Conservation (phyloP, 1,284 basidiomycete species). For the Sporisorium sorghi region DNA sequence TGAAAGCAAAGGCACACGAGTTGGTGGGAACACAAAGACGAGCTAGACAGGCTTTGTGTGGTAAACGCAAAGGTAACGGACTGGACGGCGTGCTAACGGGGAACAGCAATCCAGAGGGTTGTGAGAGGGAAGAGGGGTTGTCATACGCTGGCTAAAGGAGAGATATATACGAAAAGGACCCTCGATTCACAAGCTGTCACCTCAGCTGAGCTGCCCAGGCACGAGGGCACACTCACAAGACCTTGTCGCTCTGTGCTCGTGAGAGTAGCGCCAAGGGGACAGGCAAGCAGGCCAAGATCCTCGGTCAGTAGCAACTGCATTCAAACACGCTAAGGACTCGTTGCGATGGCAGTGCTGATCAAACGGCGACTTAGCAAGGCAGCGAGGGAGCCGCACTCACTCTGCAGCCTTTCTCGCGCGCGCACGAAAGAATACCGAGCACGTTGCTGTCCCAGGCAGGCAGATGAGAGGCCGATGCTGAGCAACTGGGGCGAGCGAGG, state of each 20-base stretch:
- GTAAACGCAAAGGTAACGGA: constrained; percentile 19
- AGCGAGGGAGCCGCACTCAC: too few relatives aligned
- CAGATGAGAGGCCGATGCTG: neutral
- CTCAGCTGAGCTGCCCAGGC: neutral
- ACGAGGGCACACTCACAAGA: constrained; percentile 7
- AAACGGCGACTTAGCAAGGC: neutral
- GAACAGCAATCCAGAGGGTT: constrained; percentile 31
- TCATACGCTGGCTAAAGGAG: neutral
- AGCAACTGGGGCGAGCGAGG: neutral
- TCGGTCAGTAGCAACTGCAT: constrained; percentile 4
- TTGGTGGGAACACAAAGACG: constrained; percentile 21
- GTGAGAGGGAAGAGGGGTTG: constrained; percentile 5
- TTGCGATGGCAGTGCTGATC: constrained; percentile 5
- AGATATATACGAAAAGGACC: constrained; percentile 25
- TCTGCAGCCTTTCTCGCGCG: neutral
- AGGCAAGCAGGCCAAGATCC: constrained; percentile 11
- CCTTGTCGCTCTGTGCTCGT: constrained; percentile 1
- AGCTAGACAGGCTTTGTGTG: constrained; percentile 14
- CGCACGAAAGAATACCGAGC: neutral
- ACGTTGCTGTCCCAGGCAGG: constrained; percentile 4
- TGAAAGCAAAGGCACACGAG: constrained; percentile 22
- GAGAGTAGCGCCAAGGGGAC: too few relatives aligned
- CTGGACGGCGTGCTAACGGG: constrained; percentile 20
- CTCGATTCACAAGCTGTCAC: neutral
- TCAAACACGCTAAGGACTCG: constrained; percentile 2